Evolutionary conservation across 768 basidiomycete genomes (phyloP).

Genomic region (Mycena vulgaris): DNA sequence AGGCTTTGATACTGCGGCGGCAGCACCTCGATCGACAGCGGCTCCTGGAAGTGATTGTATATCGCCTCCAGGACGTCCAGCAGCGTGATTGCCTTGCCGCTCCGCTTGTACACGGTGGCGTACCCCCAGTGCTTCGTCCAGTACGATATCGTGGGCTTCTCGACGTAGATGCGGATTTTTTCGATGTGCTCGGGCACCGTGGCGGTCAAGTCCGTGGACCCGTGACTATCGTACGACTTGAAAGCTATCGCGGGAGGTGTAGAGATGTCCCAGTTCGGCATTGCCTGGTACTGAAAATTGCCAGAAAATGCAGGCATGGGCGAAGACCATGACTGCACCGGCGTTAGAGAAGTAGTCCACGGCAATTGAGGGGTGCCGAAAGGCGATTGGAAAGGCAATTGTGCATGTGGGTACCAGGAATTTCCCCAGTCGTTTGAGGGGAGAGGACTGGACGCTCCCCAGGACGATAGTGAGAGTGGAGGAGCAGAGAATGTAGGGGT

Average conservation of each 20-base stretch:
- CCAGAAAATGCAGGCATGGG: background rate
- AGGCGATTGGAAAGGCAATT: background rate
- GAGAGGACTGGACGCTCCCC: background rate
- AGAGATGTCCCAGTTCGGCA: constrained; percentile 18
- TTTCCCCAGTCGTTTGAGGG: constrained; percentile 3
- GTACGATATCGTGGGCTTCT: constrained; percentile 7
- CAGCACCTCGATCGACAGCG: constrained; percentile 11
- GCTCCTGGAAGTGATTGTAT: constrained; percentile 28
- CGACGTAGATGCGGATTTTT: constrained; percentile 27
- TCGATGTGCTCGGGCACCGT: constrained; percentile 13
- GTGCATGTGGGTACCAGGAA: constrained; percentile 7
- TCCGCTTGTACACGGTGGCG: constrained; percentile 16
- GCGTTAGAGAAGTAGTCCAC: background rate
- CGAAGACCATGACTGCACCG: background rate
- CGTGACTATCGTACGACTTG: background rate
- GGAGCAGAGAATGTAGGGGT: background rate
- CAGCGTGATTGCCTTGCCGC: constrained; percentile 21
- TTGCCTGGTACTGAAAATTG: background rate
- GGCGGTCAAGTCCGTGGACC: background rate
- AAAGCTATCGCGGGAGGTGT: background rate
- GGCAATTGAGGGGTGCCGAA: background rate
- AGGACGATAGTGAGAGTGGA: background rate
- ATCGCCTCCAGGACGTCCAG: constrained; percentile 26
- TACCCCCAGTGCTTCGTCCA: constrained; percentile 31
- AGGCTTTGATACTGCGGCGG: constrained; percentile 20